Conservation (phyloP, 1,139 yeast genomes). For the Yarrowia galli region DNA sequence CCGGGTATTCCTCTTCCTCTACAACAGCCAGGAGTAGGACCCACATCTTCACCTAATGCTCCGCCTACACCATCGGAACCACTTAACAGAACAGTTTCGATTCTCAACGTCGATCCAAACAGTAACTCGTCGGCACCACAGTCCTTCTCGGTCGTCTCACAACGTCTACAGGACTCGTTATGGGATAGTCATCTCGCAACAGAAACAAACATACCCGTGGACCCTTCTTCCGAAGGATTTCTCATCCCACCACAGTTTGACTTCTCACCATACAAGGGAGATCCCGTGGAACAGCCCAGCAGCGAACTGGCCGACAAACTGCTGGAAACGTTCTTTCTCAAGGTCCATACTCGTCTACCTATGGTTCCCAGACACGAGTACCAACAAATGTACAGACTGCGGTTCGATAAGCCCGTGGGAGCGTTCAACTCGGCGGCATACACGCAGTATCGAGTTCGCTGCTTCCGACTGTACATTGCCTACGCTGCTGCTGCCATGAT, state of each 20-base stretch:
- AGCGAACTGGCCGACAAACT: constrained; percentile 43
- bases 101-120: constrained; percentile 45
- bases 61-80: constrained; percentile 19
- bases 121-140: constrained; percentile 45
- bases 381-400: constrained; percentile 43
- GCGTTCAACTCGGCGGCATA: constrained; percentile 42
- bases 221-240: constrained; percentile 28
- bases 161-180: constrained; percentile 46
- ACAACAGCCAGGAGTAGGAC: not conserved
- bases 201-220: constrained; percentile 13
- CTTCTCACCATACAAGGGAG: constrained; percentile 43
- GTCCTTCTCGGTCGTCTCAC: constrained; percentile 48
- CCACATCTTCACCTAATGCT: constrained; percentile 5
- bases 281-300: constrained; percentile 43
- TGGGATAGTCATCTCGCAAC: constrained; percentile 43
- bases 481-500: constrained; percentile 44
- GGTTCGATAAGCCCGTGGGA: constrained; percentile 42
- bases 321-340: constrained; percentile 42
- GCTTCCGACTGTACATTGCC: constrained; percentile 44
- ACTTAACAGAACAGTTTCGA: constrained; percentile 42
- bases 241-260: constrained; percentile 42
- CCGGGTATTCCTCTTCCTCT: constrained; percentile 25
- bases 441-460: constrained; percentile 43
- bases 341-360: constrained; percentile 44
- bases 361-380: constrained; percentile 44